Evolutionary conservation across 106 monocot genomes (phyloP).

Genomic region (Phalaenopsis equestris): DNA sequence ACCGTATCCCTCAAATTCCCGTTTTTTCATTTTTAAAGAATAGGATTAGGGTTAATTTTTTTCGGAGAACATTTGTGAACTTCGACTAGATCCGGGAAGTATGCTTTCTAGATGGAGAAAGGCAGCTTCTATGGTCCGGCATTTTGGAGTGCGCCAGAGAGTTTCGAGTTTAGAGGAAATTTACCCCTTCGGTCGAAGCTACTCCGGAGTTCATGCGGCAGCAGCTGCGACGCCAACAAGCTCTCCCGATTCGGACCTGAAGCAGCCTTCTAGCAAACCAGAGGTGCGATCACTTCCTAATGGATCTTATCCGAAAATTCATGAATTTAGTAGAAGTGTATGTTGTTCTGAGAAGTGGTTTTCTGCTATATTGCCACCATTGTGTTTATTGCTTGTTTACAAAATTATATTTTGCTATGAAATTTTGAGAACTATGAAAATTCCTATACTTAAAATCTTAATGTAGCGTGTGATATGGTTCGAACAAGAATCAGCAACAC

Average conservation of each 20-base stretch:
- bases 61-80: neutral
- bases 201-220: slow-evolving; percentile 22
- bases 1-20: neutral
- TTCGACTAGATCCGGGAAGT: neutral
- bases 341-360: neutral
- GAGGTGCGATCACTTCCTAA: slow-evolving; percentile 18
- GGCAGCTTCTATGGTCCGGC: slow-evolving; percentile 18
- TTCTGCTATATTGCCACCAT: neutral
- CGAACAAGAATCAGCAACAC: neutral
- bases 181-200: slow-evolving; percentile 17
- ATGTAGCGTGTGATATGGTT: neutral
- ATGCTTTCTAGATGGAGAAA: slow-evolving; percentile 39
- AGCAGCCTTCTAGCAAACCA: slow-evolving; percentile 12
- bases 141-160: neutral
- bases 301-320: neutral
- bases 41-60: neutral
- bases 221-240: slow-evolving; percentile 1
- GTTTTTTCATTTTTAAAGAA: neutral
- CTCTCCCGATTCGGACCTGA: neutral
- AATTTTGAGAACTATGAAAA: neutral
- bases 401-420: neutral
- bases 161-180: slow-evolving; percentile 1
- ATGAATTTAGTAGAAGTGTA: neutral
- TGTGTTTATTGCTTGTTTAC: slow-evolving; percentile 2
- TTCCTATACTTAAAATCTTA: neutral